phyloP scores from a whole-genome alignment of 768 basidiomycete genomes.

The Mycena leptocephala region DNA sequence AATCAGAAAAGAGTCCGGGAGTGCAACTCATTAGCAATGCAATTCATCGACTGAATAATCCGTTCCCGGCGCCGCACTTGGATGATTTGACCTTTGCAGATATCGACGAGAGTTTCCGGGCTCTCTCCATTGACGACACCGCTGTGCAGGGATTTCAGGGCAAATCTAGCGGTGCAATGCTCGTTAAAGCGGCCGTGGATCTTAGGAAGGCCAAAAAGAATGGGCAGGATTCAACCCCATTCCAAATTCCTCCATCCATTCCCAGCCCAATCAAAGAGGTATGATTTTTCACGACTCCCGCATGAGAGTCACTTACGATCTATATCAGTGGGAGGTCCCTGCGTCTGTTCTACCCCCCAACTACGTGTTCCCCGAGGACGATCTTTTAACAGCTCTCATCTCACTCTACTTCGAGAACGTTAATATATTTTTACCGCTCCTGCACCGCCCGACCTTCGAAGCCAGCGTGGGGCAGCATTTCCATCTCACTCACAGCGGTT shows the following conservation, averaged over 20 bases:
- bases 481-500: conserved; percentile 66
- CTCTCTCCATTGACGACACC: background rate
- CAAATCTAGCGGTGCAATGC: conserved; percentile 71
- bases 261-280: conserved; percentile 57
- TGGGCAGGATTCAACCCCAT: background rate
- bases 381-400: conserved; percentile 68
- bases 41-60: conserved; percentile 8
- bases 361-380: conserved; percentile 66
- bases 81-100: conserved; percentile 19
- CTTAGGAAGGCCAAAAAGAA: conserved; percentile 62
- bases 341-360: background rate
- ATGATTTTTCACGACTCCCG: conserved; percentile 19
- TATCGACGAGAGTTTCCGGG: background rate
- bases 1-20: background rate
- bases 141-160: conserved; percentile 63
- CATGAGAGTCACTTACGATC: background rate
- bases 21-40: conserved; percentile 4
- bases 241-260: background rate
- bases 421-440: conserved; percentile 74
- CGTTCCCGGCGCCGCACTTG: conserved; percentile 8
- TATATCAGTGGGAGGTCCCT: background rate
- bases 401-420: conserved; percentile 75
- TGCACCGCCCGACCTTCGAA: conserved; percentile 83
- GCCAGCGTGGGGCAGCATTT: conserved; percentile 52
- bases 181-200: conserved; percentile 71